Percentiles rank a stretch among this genome's conserved stretches.
phyloP scores from a whole-genome alignment of 352 stramenopile species.

The Phytophthora meadii region DNA sequence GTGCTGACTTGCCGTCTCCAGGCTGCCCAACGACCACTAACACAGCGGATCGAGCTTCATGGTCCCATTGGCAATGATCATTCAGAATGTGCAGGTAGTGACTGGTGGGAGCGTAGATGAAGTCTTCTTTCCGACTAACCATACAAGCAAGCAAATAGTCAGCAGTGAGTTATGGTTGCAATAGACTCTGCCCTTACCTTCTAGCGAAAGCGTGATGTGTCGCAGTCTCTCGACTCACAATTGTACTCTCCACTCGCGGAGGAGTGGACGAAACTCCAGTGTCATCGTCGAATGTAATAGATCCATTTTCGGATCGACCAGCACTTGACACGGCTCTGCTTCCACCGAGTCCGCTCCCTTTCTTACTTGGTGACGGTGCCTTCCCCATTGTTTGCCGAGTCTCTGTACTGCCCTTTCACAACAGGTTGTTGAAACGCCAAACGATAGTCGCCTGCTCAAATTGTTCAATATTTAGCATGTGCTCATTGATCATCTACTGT shows the following conservation, averaged over 20 bases:
- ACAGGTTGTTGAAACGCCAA: constrained; percentile 24
- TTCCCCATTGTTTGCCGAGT: constrained; percentile 38
- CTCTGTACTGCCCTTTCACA: constrained; percentile 3
- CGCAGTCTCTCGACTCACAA: constrained; percentile 75
- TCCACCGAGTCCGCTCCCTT: constrained; percentile 25
- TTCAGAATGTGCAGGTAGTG: constrained; percentile 77
- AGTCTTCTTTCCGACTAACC: constrained; percentile 69
- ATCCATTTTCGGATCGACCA: constrained; percentile 19
- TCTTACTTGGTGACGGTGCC: constrained; percentile 42
- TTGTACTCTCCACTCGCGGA: constrained; percentile 61
- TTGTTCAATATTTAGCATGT: constrained; percentile 40
- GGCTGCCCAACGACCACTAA: constrained; percentile 69
- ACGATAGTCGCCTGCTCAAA: constrained; percentile 15
- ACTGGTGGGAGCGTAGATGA: constrained; percentile 63
- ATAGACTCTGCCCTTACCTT: constrained; percentile 37
- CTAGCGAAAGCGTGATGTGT: constrained; percentile 77
- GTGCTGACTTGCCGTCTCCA: constrained; percentile 78
- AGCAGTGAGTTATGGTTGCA: not conserved
- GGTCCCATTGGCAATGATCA: constrained; percentile 68
- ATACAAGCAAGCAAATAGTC: constrained; percentile 2
- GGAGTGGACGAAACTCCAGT: constrained; percentile 9
- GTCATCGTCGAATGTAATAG: constrained; percentile 33
- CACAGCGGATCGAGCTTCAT: constrained; percentile 45
- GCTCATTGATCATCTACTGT: constrained; percentile 20
- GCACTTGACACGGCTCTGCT: constrained; percentile 13